Percentiles rank a stretch among this genome's conserved stretches.
These are phyloP conservation scores for Cucurbita moschata DNA, from an alignment of 306 rosid species.

Conservation along the genomic window DNA sequence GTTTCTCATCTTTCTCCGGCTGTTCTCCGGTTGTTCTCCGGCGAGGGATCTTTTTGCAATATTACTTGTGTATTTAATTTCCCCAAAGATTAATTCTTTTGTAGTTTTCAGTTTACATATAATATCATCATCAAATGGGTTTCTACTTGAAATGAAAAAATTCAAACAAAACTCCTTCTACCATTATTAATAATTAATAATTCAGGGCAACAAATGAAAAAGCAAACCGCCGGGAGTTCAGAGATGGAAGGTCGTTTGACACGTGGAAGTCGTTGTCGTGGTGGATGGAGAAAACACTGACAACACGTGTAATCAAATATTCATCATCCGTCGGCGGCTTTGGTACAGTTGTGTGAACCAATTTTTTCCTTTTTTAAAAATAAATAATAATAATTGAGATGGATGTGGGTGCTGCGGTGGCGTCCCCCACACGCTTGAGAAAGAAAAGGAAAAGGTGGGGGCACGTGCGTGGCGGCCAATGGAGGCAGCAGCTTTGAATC, in stretches of 20 bases:
- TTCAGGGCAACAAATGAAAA: too few species aligned
- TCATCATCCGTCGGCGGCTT: not conserved
- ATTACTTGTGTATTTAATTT: too few species aligned
- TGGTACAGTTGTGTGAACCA: not conserved
- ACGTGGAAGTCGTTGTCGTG: not conserved
- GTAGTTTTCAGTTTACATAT: conserved; percentile 1
- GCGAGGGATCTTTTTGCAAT: conserved; percentile 7
- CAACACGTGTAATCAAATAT: not conserved
- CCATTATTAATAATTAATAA: too few species aligned
- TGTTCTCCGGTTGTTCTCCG: conserved; percentile 4
- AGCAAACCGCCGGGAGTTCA: too few species aligned
- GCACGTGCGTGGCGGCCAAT: conserved; percentile 25
- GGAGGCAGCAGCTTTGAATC: not conserved
- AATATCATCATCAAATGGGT: not conserved
- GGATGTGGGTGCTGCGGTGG: not conserved
- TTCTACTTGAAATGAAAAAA: not conserved
- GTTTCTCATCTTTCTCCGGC: not conserved
- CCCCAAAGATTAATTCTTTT: not conserved
- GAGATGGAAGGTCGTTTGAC: not conserved
- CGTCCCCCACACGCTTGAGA: not conserved
- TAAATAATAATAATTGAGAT: not conserved
- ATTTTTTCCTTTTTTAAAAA: accelerated
- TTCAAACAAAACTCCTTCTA: too few species aligned
- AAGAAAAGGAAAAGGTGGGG: not conserved
- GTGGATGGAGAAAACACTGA: not conserved